Evolutionary conservation across 1,139 yeast species (phyloP).

Genomic region (Yamadazyma jaroonii): DNA sequence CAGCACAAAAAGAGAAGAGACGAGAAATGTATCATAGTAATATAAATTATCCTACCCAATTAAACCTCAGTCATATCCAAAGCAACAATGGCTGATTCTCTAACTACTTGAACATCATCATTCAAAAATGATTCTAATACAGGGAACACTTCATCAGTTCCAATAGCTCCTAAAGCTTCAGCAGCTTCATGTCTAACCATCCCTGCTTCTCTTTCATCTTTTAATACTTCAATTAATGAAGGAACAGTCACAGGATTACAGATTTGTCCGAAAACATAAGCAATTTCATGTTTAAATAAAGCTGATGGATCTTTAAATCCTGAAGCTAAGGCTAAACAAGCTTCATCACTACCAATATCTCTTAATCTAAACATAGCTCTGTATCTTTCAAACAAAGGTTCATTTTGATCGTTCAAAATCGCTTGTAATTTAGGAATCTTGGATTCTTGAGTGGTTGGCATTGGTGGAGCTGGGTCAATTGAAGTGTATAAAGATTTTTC

Average conservation of each 20-base stretch:
- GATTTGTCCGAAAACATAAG: slow-evolving; percentile 96
- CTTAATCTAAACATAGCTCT: slow-evolving; percentile 98
- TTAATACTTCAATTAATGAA: slow-evolving; percentile 75
- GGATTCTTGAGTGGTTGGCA: slow-evolving; percentile 59
- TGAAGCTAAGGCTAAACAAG: slow-evolving; percentile 84
- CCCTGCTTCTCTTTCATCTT: slow-evolving; percentile 78
- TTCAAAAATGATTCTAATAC: slow-evolving; percentile 73
- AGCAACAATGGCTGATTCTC: slow-evolving; percentile 96
- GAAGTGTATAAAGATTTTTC: slow-evolving; percentile 79
- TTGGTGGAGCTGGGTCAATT: slow-evolving; percentile 98
- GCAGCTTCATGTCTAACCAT: slow-evolving; percentile 99
- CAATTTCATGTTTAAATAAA: slow-evolving; percentile 94
- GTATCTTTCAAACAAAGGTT: slow-evolving; percentile 88
- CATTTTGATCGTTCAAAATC: slow-evolving; percentile 70
- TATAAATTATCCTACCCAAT: neutral
- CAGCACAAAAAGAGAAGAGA: too few relatives aligned
- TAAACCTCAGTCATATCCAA: slow-evolving; percentile 97
- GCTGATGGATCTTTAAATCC: slow-evolving; percentile 93
- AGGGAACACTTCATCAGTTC: slow-evolving; percentile 94
- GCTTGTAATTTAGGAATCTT: slow-evolving; percentile 61
- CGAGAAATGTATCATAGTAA: too few relatives aligned
- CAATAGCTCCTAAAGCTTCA: slow-evolving; percentile 95
- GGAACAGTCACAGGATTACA: slow-evolving; percentile 94
- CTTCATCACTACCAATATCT: slow-evolving; percentile 91
- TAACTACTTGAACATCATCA: slow-evolving; percentile 85